These are phyloP conservation scores for Cladorrhinum samala DNA, from an alignment of 495 filamentous ascomycete genomes.

Conservation along the genomic window DNA sequence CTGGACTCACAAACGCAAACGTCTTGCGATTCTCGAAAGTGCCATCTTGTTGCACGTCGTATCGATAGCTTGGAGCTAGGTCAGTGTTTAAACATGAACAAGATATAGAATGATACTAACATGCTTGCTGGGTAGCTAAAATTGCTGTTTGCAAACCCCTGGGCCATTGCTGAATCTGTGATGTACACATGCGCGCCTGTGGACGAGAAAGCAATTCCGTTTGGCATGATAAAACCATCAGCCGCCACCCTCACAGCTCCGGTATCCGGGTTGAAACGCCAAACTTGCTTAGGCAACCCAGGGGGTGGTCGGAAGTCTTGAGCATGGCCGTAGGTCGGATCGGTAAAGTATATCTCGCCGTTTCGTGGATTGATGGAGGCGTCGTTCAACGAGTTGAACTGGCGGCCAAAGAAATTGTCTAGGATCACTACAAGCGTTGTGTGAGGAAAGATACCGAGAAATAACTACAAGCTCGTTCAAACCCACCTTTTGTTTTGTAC, in stretches of 20 bases:
- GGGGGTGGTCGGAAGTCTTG: constrained; percentile 51
- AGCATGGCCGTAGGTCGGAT: constrained; percentile 55
- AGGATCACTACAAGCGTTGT: constrained; percentile 24
- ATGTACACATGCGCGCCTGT: constrained; percentile 48
- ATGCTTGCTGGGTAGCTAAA: constrained; percentile 31
- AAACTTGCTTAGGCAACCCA: constrained; percentile 50
- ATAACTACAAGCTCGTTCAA: background rate
- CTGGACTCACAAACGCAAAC: constrained; percentile 51
- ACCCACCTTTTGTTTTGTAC: constrained; percentile 44
- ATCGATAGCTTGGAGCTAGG: constrained; percentile 30
- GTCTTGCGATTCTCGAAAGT: constrained; percentile 41
- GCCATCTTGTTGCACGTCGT: constrained; percentile 33
- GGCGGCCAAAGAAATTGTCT: constrained; percentile 51
- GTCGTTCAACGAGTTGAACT: constrained; percentile 59
- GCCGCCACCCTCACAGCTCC: constrained; percentile 47
- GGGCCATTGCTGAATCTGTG: constrained; percentile 47
- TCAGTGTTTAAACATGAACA: constrained; percentile 6
- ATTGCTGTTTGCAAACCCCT: constrained; percentile 37
- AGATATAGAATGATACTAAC: constrained; percentile 18
- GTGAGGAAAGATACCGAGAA: background rate
- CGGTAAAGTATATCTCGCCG: constrained; percentile 57
- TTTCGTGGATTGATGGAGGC: constrained; percentile 45
- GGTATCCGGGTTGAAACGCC: constrained; percentile 43
- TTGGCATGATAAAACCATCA: constrained; percentile 50
- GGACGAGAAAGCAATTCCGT: constrained; percentile 54